Base-by-base conservation (phyloP, 345 rosid species). In the Hypericum perforatum region DNA sequence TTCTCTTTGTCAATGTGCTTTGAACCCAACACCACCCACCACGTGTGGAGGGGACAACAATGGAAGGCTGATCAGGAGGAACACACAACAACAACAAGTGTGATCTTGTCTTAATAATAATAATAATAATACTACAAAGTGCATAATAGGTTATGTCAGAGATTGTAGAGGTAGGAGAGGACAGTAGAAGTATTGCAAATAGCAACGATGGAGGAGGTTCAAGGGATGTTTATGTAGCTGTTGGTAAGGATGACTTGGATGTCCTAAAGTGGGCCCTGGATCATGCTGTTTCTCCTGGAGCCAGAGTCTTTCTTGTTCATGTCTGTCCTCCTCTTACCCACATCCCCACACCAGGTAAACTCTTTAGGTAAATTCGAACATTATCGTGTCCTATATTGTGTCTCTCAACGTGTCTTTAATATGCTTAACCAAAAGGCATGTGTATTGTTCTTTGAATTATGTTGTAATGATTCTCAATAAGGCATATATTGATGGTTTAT, bases 261-360 rank as follows among this genome's bases (percentile, higher is more conserved):
- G 83, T 79, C 7, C 63, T 77, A 4, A 71, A 76, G 60, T 79
- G 85, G 90, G 72, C 74, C 49, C 74, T 79, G 6, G 82, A 74
- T 68, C 83, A 75, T 49, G 66, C 58, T 49, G 70, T 74, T 41
- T 52, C 61, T 5, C 69, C 76, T n/a, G 71, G 74, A 5, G 44
- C 81, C 44, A 58, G 75, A 12, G 63, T 82, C 57, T 82, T 73
- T 37, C 83, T 82, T 16, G 67, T 79, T 39, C 89, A 77, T 65
- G 77, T 82, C 52, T 77, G 69, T 37, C 77, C 85, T 42, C 89
- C 85, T 32, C 6, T 79, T 11, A 58, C 79, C 14, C 74, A 63
- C 50, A 66, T 82, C 47, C 66, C 66, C 37, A 82, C 83, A 9
- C 83, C 89, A 45, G 82, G 89, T 77, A 61, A 37, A 13, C 7